Base-by-base conservation (phyloP, 768 basidiomycete genomes). In the Suillus decipiens region DNA sequence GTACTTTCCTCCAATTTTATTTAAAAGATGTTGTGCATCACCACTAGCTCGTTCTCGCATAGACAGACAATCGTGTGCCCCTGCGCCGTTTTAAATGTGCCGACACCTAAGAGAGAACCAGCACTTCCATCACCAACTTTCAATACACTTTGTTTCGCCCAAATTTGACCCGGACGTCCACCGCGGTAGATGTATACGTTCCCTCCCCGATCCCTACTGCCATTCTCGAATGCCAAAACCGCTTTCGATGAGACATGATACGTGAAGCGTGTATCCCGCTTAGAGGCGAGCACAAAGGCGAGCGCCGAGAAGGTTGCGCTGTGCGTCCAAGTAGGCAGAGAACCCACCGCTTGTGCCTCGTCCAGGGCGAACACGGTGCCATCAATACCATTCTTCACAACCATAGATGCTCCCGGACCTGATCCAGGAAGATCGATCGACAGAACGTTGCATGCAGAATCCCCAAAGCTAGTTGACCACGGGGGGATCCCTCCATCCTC, bases 261-360 rank as follows among this genome's bases (percentile, higher is more conserved):
- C 1, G 92, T 92, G 77, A 96, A 95, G 22, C 93, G 86, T 1
- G 91, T 87, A 73, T 98, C 94, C 34, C 86, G 88, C 72, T 98
- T 98, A 14, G 93, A 94, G 10, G 94, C 94, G 57, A 99, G 81
- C 45, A 99, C 96, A 72, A 98, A 99, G 1, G 94, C 85, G 31
- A 99, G 83, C 0, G 95, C 96, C 22, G 91, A 88, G 74, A 86
- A 95, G 0, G 96, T 98, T n/a, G 86, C 81, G 5, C 77, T 76
- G 73, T 99, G 96, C 58, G 70, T 80, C 95, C 92, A 96, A 36
- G 63, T 64, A 8, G 82, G 77, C 17, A 42, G 59, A 4, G 64
- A 65, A 22, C 66, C 53, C 22, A 64, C 67, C 53, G 17, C 72
- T 37, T 61, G 72, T 67, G 75, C 68, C 61, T 62, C 65, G 50